These are phyloP conservation scores for Backusella sp. DNA, from an alignment of 192 early-diverging fungal genomes.

Conservation along the genomic window DNA sequence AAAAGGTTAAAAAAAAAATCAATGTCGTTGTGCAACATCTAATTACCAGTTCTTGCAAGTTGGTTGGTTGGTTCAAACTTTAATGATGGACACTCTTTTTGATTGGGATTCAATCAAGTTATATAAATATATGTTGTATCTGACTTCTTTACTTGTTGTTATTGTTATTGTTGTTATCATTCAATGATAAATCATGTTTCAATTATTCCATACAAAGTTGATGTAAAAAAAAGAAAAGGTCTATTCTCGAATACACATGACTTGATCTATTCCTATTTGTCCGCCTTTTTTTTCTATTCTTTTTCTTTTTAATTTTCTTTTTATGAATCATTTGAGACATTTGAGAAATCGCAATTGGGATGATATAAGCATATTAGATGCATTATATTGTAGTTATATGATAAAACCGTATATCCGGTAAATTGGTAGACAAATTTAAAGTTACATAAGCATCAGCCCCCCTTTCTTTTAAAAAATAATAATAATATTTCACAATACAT, in stretches of 20 bases:
- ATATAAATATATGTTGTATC: background rate
- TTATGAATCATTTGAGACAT: background rate
- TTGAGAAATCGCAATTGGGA: background rate
- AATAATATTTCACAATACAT: background rate
- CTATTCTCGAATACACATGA: background rate
- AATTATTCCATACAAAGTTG: background rate
- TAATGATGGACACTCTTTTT: background rate
- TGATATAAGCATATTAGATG: background rate
- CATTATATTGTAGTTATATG: no score
- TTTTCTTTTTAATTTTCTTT: background rate
- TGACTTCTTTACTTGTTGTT: background rate
- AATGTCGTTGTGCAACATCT: background rate
- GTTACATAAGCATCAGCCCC: background rate
- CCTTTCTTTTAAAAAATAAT: background rate
- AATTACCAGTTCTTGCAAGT: background rate
- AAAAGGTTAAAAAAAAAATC: background rate
- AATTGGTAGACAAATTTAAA: background rate
- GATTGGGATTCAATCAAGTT: background rate
- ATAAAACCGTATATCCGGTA: no score
- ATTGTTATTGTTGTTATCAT: background rate
- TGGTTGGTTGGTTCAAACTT: conserved; percentile 7
- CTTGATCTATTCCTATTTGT: background rate
- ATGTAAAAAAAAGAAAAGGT: background rate
- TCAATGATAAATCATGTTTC: background rate
- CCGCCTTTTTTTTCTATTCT: background rate